Conservation (phyloP, 768 basidiomycete genomes). For the Tubosaeta sp. region DNA sequence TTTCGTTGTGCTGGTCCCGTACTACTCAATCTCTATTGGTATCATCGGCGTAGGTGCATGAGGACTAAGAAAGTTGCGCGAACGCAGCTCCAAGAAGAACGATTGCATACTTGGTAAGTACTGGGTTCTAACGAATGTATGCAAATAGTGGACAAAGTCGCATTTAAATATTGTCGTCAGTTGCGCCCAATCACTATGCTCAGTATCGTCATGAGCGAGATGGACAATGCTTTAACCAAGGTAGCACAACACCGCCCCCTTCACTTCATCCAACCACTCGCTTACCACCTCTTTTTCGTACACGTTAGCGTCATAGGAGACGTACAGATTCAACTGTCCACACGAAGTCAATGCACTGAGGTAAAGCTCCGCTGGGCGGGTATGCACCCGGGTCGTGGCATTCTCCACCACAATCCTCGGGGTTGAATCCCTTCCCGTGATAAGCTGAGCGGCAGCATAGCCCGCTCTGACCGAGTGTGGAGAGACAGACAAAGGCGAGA, state of each 20-base stretch:
- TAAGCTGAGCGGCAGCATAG: background rate
- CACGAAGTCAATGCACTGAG: constrained; percentile 37
- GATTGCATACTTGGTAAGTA: too few species aligned
- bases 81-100: too few species aligned
- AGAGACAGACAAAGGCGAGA: constrained; percentile 19
- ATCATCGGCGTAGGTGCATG: too few species aligned
- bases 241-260: constrained; percentile 30
- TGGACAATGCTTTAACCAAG: constrained; percentile 18
- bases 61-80: too few species aligned
- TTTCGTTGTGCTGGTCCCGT: too few species aligned
- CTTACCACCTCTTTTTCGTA: constrained; percentile 36
- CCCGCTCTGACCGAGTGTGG: constrained; percentile 14
- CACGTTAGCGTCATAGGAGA: constrained; percentile 44
- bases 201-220: too few species aligned
- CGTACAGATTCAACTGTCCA: constrained; percentile 30
- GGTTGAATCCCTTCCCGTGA: background rate
- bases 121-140: too few species aligned
- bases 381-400: constrained; percentile 28
- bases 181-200: too few species aligned
- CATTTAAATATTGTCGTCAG: too few species aligned
- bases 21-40: too few species aligned
- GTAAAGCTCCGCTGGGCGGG: constrained; percentile 42
- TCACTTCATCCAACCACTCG: constrained; percentile 49
- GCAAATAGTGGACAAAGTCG: too few species aligned
- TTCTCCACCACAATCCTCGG: constrained; percentile 14